Evolutionary conservation across 441 rosid genomes (phyloP).

Genomic region (Erysimum cheiri): DNA sequence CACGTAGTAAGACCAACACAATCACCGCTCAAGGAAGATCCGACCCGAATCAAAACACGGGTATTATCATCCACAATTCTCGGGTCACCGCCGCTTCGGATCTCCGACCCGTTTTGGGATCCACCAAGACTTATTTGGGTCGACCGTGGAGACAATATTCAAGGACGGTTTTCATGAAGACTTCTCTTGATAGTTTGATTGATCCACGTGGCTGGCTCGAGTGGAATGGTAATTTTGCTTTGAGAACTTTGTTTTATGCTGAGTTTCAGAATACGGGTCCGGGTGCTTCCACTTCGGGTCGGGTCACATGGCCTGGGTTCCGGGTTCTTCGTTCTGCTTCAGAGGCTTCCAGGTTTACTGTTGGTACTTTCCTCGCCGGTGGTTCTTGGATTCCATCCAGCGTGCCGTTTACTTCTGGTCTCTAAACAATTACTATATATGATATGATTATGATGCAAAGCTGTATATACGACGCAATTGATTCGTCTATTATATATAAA

Average conservation of each 20-base stretch:
- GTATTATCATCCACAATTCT: slow-evolving; percentile 64
- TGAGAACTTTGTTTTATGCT: slow-evolving; percentile 61
- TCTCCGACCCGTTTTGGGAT: slow-evolving; percentile 51
- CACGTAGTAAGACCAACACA: slow-evolving; percentile 54
- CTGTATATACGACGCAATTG: slow-evolving; percentile 36
- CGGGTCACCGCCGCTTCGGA: slow-evolving; percentile 65
- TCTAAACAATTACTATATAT: slow-evolving; percentile 31
- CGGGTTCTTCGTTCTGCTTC: slow-evolving; percentile 49
- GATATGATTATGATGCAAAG: slow-evolving; percentile 22
- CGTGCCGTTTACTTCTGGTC: slow-evolving; percentile 63
- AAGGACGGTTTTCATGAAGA: slow-evolving; percentile 58
- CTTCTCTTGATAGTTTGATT: slow-evolving; percentile 55
- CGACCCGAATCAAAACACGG: slow-evolving; percentile 74
- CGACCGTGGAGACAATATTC: slow-evolving; percentile 73
- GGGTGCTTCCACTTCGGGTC: slow-evolving; percentile 50
- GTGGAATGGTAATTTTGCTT: slow-evolving; percentile 61
- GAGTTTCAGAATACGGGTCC: slow-evolving; percentile 65
- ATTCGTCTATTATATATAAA: slow-evolving; percentile 28
- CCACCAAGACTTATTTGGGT: slow-evolving; percentile 62
- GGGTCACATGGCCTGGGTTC: slow-evolving; percentile 63
- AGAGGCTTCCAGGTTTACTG: slow-evolving; percentile 59
- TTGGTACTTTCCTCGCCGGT: slow-evolving; percentile 57
- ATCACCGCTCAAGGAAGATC: slow-evolving; percentile 69
- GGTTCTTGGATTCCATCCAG: slow-evolving; percentile 60
- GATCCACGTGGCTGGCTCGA: slow-evolving; percentile 67